These are phyloP conservation scores for Phytophthora pluvialis DNA, from an alignment of 352 stramenopile genomes.

Conservation along the genomic window DNA sequence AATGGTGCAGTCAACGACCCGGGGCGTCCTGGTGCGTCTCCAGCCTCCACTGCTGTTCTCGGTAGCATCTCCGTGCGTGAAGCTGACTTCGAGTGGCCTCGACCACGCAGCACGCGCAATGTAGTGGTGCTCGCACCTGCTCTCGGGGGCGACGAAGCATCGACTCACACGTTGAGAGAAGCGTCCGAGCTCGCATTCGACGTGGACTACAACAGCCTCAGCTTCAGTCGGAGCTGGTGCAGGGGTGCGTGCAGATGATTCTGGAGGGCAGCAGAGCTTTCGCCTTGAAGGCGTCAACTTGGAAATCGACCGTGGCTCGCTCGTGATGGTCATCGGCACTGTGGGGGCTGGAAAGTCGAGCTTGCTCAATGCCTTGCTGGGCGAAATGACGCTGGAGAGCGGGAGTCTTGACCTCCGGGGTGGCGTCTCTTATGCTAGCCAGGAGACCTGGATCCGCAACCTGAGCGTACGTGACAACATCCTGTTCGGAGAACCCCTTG, in stretches of 20 bases:
- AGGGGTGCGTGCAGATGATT: too few relatives aligned
- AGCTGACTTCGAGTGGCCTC: conserved; percentile 30
- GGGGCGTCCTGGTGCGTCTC: too few relatives aligned
- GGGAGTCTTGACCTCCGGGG: conserved; percentile 15
- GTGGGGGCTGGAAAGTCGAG: conserved; percentile 68
- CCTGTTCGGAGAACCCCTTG: conserved; percentile 35
- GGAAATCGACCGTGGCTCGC: conserved; percentile 39
- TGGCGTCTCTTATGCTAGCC: conserved; percentile 40
- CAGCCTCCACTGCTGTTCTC: background rate
- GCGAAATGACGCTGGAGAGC: conserved; percentile 41
- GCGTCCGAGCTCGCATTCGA: background rate
- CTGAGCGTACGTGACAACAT: conserved; percentile 43
- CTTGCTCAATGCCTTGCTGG: conserved; percentile 49
- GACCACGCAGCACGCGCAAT: conserved; percentile 45
- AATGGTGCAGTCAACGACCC: background rate
- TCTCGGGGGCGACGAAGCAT: conserved; percentile 9
- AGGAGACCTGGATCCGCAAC: conserved; percentile 52
- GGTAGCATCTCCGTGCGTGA: conserved; percentile 18
- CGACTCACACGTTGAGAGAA: conserved; percentile 5
- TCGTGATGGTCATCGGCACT: conserved; percentile 61
- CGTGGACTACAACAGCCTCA: conserved; percentile 4
- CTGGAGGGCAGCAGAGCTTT: background rate
- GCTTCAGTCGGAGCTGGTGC: conserved; percentile 1
- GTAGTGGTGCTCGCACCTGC: conserved; percentile 65
- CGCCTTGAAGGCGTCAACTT: conserved; percentile 44